Percentiles rank a stretch among this genome's conserved stretches.
Conservation (phyloP, 805 yeast genomes). For the Yarrowia hollandica region DNA sequence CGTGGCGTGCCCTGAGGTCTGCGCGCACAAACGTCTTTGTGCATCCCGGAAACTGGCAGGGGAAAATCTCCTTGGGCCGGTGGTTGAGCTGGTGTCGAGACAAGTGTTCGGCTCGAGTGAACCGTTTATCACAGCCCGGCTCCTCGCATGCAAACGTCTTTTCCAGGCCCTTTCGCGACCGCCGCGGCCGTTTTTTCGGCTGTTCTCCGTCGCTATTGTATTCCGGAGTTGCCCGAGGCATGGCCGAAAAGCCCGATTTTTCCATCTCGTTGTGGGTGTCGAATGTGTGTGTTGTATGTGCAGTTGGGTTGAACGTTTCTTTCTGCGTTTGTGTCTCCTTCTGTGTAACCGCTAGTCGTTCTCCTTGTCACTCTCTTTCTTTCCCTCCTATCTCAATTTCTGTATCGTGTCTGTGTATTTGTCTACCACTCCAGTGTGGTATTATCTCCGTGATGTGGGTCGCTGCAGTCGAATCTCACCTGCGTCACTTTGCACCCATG, state of each 20-base stretch:
- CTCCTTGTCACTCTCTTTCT: too few species aligned
- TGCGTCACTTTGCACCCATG: slow-evolving; percentile 3
- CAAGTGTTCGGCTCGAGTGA: slow-evolving; percentile 38
- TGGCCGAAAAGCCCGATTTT: slow-evolving; percentile 12
- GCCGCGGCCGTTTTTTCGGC: slow-evolving; percentile 32
- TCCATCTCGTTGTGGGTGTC: neutral
- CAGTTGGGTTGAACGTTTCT: neutral
- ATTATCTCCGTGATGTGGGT: too few species aligned
- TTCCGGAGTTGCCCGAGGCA: slow-evolving; percentile 1
- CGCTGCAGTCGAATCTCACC: slow-evolving; percentile 8
- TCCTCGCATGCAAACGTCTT: slow-evolving; percentile 38
- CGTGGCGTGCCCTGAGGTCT: slow-evolving; percentile 41
- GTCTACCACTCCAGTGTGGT: too few species aligned
- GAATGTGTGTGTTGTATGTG: neutral
- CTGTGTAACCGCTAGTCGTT: too few species aligned
- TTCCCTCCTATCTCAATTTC: too few species aligned
- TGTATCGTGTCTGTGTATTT: neutral
- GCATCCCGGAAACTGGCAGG: slow-evolving; percentile 42
- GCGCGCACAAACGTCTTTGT: slow-evolving; percentile 42
- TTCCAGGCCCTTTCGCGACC: slow-evolving; percentile 38
- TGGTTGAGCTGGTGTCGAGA: slow-evolving; percentile 39
- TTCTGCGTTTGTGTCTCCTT: neutral
- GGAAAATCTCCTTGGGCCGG: slow-evolving; percentile 41
- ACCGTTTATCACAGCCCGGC: slow-evolving; percentile 37
- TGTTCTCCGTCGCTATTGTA: slow-evolving; percentile 29